phyloP scores from a whole-genome alignment of 306 rosid species.

The Cyclanthera cordifolia region DNA sequence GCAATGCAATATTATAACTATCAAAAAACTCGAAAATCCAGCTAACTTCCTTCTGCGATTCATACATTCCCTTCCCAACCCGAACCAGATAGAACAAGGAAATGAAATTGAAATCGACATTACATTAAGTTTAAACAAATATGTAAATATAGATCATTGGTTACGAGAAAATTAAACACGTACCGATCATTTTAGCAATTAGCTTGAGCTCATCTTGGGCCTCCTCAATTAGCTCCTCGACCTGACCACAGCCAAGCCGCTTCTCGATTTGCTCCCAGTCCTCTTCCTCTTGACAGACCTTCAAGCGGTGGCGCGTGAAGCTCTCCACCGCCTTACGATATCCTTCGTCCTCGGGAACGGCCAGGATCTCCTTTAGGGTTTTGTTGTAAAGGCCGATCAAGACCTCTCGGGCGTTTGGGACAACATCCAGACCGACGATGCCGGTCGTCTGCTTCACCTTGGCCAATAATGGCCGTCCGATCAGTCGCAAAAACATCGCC shows the following conservation, averaged over 20 bases:
- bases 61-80: background rate
- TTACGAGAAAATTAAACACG: background rate
- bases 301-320: constrained; percentile 61
- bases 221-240: constrained; percentile 93
- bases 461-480: constrained; percentile 81
- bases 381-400: constrained; percentile 56
- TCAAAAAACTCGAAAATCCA: background rate
- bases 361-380: constrained; percentile 75
- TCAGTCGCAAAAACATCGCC: constrained; percentile 63
- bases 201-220: constrained; percentile 82
- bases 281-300: constrained; percentile 59
- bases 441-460: constrained; percentile 80
- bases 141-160: background rate
- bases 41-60: too few species aligned
- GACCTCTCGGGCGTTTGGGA: constrained; percentile 74
- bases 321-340: constrained; percentile 88
- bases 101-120: background rate
- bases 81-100: background rate
- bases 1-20: background rate
- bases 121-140: background rate
- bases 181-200: constrained; percentile 63
- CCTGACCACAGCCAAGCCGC: constrained; percentile 74
- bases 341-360: constrained; percentile 79
- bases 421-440: constrained; percentile 74
- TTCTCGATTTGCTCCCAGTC: constrained; percentile 78